Base-by-base conservation (phyloP, 139 green algal genomes). In the Deuterostichococcus epilithicus region DNA sequence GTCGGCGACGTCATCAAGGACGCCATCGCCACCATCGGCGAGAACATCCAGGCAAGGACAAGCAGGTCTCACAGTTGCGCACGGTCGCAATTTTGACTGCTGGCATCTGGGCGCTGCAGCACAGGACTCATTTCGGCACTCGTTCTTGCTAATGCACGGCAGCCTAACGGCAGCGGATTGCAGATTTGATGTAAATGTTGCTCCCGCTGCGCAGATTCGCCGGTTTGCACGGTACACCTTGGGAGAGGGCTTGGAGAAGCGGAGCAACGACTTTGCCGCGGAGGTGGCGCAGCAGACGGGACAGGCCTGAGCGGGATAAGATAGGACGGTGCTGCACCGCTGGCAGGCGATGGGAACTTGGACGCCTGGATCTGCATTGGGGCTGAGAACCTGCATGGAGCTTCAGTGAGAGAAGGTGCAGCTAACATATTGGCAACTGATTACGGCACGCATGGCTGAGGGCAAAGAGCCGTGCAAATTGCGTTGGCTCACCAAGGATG, bases 191-290 rank as follows among this genome's bases (percentile, higher is more conserved):
- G 59, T 10, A n/a, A 32, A n/a, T 59, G 42, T n/a, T 65, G 25
- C 23, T 70, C 13, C 26, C 36, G 25, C 26, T 74, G 5, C 73
- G 44, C 83, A 86, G 78, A 78, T 94, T 18, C 87, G 92, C 37
- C 88, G 96, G 45, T 99, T 99, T 76, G 72, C 79, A 30, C 87
- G 92, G 34, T 99, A 90, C 78, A 87, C 90, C 68, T 88, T 99
- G 30, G 96, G 96, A 3, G 96, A 99, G 87, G 96, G 96, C 70
- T 88, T 99, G 32, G 93, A 98, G 86, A 99, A 99, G 92, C 94
- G 94, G 87, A 72, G 59, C 0, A 77, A 82, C 23, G 88, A 99
- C 86, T 94, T 99, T 74, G 96, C 96, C 34, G 94, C 85, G 20
- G 96, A 99, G 84, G 94, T 99, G 25, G 96, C 96, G 23, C 92